phyloP scores from a whole-genome alignment of 2,329 filamentous ascomycete genomes.

The Penicillium sumatraense region DNA sequence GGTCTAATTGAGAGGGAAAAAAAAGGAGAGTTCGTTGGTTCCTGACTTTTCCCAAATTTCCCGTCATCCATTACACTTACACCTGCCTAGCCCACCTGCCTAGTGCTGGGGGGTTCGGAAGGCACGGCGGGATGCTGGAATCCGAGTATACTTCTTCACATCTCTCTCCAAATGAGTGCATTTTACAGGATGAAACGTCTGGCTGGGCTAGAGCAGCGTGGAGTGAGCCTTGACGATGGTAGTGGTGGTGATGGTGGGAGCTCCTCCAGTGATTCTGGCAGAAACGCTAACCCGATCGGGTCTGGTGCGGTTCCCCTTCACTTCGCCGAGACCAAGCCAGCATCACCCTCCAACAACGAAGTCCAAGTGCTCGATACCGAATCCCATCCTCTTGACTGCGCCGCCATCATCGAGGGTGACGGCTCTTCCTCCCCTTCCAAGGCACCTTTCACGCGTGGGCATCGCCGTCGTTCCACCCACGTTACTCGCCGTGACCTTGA shows the following conservation, averaged over 20 bases:
- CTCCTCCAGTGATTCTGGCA: not conserved
- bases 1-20: not conserved
- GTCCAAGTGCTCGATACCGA: constrained; percentile 2
- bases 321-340: not conserved
- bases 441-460: constrained; percentile 42
- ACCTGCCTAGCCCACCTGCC: no score
- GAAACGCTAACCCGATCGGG: constrained; percentile 20
- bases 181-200: constrained; percentile 25
- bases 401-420: constrained; percentile 39
- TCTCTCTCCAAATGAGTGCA: constrained; percentile 15
- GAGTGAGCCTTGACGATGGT: not conserved
- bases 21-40: constrained; percentile 6
- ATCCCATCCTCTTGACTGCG: constrained; percentile 12
- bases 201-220: constrained; percentile 20
- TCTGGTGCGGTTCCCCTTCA: constrained; percentile 10
- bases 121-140: not conserved
- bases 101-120: not conserved
- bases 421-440: constrained; percentile 35
- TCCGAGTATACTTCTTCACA: not conserved
- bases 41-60: constrained; percentile 8
- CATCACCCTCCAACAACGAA: constrained; percentile 7
- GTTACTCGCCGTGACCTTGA: constrained; percentile 45
- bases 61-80: constrained; percentile 26
- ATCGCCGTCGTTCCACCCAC: constrained; percentile 48
- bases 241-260: not conserved